Conservation (phyloP, 495 filamentous ascomycete genomes). For the Cryomyces minteri region DNA sequence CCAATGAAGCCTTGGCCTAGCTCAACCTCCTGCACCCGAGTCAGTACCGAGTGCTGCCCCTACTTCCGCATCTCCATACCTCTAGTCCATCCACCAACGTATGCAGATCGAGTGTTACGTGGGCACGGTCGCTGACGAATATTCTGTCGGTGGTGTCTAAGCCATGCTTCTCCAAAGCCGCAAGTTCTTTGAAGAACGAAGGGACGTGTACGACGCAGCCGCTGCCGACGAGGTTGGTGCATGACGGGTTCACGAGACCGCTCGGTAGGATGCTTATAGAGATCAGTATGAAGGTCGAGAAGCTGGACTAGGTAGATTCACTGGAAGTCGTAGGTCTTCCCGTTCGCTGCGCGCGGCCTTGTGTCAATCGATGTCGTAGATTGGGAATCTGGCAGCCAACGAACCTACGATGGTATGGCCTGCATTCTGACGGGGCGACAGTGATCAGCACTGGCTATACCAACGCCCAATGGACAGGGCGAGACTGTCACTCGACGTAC, state of each 20-base stretch:
- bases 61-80: slow-evolving; percentile 29
- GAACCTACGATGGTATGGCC: too few species aligned
- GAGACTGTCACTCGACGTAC: too few species aligned
- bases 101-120: slow-evolving; percentile 74
- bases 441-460: too few species aligned
- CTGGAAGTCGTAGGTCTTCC: too few species aligned
- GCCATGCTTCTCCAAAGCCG: slow-evolving; percentile 51
- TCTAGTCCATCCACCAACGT: slow-evolving; percentile 65
- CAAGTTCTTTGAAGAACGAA: slow-evolving; percentile 75
- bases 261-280: slow-evolving; percentile 25
- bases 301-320: too few species aligned
- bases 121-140: slow-evolving; percentile 63
- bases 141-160: slow-evolving; percentile 47
- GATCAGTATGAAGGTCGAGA: too few species aligned
- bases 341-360: too few species aligned
- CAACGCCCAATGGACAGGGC: too few species aligned
- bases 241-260: slow-evolving; percentile 57
- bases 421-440: too few species aligned
- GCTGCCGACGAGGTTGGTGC: slow-evolving; percentile 70
- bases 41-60: too few species aligned
- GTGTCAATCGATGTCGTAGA: too few species aligned
- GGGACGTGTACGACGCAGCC: slow-evolving; percentile 75
- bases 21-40: slow-evolving; percentile 23
- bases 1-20: slow-evolving; percentile 40
- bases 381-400: too few species aligned